Evolutionary conservation across 163 green algal genomes (phyloP).

Genomic region (Volvox carteri): DNA sequence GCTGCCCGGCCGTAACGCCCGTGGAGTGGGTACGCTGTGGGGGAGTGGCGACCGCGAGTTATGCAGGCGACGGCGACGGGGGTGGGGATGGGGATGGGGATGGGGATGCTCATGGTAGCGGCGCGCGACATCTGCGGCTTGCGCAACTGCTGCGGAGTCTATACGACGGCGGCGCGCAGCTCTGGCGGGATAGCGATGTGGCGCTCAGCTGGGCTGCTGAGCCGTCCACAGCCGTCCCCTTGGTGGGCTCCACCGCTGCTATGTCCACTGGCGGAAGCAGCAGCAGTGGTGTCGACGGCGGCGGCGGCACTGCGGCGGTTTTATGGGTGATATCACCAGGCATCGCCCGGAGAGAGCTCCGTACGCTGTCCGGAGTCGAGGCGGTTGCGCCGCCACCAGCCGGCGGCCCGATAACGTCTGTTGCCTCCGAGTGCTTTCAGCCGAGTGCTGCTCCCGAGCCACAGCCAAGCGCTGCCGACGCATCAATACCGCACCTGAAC

Average conservation of each 20-base stretch:
- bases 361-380: background rate
- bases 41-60: background rate
- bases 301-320: background rate
- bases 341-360: conserved; percentile 23
- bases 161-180: background rate
- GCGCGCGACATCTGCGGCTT: background rate
- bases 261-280: background rate
- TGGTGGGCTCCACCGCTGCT: no score
- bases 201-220: background rate
- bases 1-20: background rate
- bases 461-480: no score
- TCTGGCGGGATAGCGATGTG: background rate
- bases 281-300: background rate
- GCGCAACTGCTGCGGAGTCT: conserved; percentile 18
- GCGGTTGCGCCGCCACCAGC: background rate
- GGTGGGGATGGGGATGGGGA: no score
- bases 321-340: conserved; percentile 30
- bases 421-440: no score
- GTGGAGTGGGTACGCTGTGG: conserved; percentile 17
- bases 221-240: background rate
- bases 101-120: background rate
- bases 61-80: no score
- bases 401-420: no score
- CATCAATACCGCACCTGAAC: no score
- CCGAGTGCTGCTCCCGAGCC: no score